A percentile compares a stretch with the other conserved stretches of the same genome.
phyloP scores from a whole-genome alignment of 2,329 filamentous ascomycete genomes.

The Colletotrichum spinosum region DNA sequence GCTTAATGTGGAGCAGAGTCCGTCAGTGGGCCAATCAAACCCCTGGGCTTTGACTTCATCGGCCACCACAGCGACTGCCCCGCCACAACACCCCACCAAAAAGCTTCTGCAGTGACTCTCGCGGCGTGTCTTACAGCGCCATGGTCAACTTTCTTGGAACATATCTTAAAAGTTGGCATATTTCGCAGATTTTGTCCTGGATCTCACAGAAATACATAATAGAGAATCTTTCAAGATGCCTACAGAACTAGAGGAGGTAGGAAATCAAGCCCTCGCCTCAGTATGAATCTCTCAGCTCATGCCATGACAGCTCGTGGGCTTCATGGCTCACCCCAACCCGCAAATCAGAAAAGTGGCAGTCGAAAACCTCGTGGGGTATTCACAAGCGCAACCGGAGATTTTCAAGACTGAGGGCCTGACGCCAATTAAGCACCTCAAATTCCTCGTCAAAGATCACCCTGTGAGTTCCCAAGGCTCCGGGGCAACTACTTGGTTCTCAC shows the following conservation, averaged over 20 bases:
- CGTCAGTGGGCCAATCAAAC: constrained; percentile 26
- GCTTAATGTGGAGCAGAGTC: constrained; percentile 1
- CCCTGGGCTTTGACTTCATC: constrained; percentile 32
- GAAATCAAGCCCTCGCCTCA: background rate
- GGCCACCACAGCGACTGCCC: constrained; percentile 33
- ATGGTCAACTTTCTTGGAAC: constrained; percentile 24
- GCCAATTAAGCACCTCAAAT: constrained; percentile 87
- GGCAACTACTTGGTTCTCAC: background rate
- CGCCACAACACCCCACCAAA: constrained; percentile 38
- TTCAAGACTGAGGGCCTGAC: constrained; percentile 86
- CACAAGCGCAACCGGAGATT: constrained; percentile 76
- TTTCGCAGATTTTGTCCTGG: background rate
- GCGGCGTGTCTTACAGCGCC: constrained; percentile 31
- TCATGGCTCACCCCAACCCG: constrained; percentile 91
- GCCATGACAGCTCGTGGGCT: constrained; percentile 83
- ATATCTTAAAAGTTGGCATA: constrained; percentile 13
- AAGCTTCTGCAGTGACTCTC: constrained; percentile 38
- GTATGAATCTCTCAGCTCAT: constrained; percentile 30
- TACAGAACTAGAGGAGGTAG: constrained; percentile 81
- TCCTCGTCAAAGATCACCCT: constrained; percentile 85
- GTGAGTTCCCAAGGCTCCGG: constrained; percentile 59
- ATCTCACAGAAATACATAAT: too few species aligned
- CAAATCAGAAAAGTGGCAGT: constrained; percentile 88
- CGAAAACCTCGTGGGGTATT: constrained; percentile 89
- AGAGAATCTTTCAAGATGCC: constrained; percentile 65